These are phyloP conservation scores for Scheffersomyces lignicola DNA, from an alignment of 1,139 yeast species.

Conservation along the genomic window DNA sequence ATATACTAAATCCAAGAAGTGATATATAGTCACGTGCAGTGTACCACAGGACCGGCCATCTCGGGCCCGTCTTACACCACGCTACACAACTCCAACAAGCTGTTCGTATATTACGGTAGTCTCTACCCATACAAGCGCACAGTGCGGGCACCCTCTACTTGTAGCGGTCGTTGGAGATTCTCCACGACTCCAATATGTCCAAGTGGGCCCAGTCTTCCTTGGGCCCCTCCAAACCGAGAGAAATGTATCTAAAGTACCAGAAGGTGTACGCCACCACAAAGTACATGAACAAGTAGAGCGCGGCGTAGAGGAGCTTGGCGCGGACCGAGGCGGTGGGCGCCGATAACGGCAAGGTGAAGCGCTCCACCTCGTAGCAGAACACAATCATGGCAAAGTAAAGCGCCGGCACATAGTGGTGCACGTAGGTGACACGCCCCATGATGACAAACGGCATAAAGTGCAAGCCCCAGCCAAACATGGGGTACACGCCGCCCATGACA, in stretches of 20 bases:
- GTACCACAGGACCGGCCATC: too few relatives aligned
- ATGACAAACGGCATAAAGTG: conserved; percentile 88
- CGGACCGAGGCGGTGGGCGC: conserved; percentile 23
- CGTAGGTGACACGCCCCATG: conserved; percentile 97
- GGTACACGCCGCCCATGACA: conserved; percentile 82
- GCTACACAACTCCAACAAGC: too few relatives aligned
- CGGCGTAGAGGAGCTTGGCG: conserved; percentile 29
- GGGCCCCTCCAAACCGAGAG: conserved; percentile 92
- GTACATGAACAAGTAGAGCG: conserved; percentile 28
- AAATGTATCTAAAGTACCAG: conserved; percentile 70
- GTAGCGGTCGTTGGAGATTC: conserved; percentile 41
- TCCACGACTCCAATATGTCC: conserved; percentile 79
- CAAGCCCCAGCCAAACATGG: conserved; percentile 93
- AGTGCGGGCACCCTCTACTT: conserved; percentile 6
- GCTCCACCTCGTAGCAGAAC: conserved; percentile 73
- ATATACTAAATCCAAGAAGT: too few relatives aligned
- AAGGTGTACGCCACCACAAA: conserved; percentile 44
- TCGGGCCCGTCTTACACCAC: too few relatives aligned
- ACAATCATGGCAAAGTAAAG: conserved; percentile 90
- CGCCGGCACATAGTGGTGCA: conserved; percentile 97
- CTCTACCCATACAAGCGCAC: too few relatives aligned
- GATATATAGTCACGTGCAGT: too few relatives aligned
- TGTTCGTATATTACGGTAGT: too few relatives aligned
- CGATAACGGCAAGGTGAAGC: conserved; percentile 47
- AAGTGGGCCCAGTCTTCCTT: conserved; percentile 65